phyloP scores from a whole-genome alignment of 768 basidiomycete genomes.

The Suillus alpinus region DNA sequence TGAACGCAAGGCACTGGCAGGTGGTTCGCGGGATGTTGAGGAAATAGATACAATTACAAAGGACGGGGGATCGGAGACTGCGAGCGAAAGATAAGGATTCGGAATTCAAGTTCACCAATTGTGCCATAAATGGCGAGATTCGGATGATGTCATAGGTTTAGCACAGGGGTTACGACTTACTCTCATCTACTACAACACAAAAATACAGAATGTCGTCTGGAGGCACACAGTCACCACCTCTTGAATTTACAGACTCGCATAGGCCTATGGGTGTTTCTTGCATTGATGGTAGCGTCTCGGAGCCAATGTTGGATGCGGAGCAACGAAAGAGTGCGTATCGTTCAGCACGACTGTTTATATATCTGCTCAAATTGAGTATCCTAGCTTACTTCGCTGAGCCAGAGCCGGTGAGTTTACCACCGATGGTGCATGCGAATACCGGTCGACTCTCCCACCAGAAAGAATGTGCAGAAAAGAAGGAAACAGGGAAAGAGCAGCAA shows the following conservation, averaged over 20 bases:
- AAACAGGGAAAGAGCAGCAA: background rate
- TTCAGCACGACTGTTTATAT: background rate
- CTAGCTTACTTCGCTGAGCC: slow-evolving; percentile 19
- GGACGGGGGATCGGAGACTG: background rate
- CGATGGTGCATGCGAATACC: background rate
- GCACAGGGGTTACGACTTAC: background rate
- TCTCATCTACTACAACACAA: background rate
- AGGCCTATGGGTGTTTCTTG: slow-evolving; percentile 48
- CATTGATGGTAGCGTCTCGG: slow-evolving; percentile 35
- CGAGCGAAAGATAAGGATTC: background rate
- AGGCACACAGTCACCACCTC: slow-evolving; percentile 56
- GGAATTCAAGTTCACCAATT: background rate
- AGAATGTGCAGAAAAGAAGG: background rate
- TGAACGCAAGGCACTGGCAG: background rate
- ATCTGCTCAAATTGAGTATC: background rate
- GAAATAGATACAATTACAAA: background rate
- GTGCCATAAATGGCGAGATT: background rate
- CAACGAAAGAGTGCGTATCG: slow-evolving; percentile 41
- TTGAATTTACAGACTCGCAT: slow-evolving; percentile 46
- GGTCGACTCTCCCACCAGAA: background rate
- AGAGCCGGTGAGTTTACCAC: background rate
- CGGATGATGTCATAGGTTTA: background rate
- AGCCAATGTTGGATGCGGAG: slow-evolving; percentile 37
- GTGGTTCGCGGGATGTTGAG: background rate
- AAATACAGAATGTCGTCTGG: slow-evolving; percentile 9